A percentile compares a stretch with the other conserved stretches of the same genome.
Evolutionary conservation across 306 rosid genomes (phyloP).

Genomic region (Parietaria judaica): DNA sequence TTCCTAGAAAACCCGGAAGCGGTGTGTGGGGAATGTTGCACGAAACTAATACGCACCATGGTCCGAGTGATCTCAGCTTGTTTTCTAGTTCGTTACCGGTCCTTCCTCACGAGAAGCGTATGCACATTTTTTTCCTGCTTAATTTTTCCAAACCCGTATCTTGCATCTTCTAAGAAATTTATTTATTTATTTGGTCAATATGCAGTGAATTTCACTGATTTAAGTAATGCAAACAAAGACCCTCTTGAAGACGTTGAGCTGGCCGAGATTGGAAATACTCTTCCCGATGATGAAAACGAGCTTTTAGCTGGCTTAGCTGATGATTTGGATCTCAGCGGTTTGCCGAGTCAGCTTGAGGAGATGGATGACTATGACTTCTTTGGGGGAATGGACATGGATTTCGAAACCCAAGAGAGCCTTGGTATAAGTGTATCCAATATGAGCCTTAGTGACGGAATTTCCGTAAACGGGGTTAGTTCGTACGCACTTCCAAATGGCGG

Average conservation of each 20-base stretch:
- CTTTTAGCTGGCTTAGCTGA: conserved; percentile 79
- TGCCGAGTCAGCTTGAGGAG: conserved; percentile 87
- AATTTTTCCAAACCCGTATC: conserved; percentile 2
- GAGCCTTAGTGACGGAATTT: conserved; percentile 44
- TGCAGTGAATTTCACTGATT: conserved; percentile 61
- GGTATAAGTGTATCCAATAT: conserved; percentile 50
- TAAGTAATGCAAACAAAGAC: conserved; percentile 38
- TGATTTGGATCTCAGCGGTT: conserved; percentile 76
- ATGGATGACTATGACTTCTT: conserved; percentile 78
- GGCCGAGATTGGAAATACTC: conserved; percentile 45
- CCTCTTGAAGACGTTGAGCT: conserved; percentile 47
- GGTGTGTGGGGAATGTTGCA: conserved; percentile 52
- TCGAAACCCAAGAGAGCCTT: conserved; percentile 56
- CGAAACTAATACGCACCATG: conserved; percentile 33
- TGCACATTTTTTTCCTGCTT: conserved; percentile 7
- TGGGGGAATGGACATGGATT: conserved; percentile 90
- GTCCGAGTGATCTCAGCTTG: conserved; percentile 63
- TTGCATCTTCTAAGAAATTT: background rate
- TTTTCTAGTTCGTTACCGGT: conserved; percentile 81
- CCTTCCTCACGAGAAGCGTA: conserved; percentile 73
- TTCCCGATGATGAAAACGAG: conserved; percentile 83
- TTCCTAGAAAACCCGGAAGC: conserved; percentile 34
- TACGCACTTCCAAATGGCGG: conserved; percentile 62
- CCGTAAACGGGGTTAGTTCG: conserved; percentile 49
- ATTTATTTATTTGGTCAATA: conserved; percentile 11